Percentiles rank a stretch among this genome's conserved stretches.
phyloP scores from a whole-genome alignment of 352 stramenopile genomes.

The Globisporangium acanthophoron region DNA sequence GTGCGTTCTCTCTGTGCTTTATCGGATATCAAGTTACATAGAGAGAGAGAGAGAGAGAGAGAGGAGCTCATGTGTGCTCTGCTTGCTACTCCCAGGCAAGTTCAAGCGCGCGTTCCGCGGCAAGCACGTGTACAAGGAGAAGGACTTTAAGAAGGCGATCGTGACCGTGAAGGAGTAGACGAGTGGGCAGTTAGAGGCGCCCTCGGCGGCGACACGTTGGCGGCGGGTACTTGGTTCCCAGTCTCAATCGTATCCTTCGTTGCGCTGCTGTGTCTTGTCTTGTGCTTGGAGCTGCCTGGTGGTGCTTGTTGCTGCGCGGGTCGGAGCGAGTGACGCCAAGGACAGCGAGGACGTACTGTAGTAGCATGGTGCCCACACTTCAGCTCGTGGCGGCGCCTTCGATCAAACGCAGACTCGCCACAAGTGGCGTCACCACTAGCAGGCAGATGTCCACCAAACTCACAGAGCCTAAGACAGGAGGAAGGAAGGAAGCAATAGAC shows the following conservation, averaged over 20 bases:
- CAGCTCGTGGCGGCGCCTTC: not conserved
- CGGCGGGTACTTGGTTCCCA: too few relatives aligned
- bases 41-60: not conserved
- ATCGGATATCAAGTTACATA: too few relatives aligned
- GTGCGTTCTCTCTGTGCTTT: conserved; percentile 29
- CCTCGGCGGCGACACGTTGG: too few relatives aligned
- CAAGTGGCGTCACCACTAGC: too few relatives aligned
- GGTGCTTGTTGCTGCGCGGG: too few relatives aligned
- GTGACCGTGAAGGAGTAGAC: conserved; percentile 83
- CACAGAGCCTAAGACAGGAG: too few relatives aligned
- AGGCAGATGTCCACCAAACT: too few relatives aligned
- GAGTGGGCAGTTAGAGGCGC: not conserved
- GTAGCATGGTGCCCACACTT: too few relatives aligned
- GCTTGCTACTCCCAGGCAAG: conserved; percentile 48
- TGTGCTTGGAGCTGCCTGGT: too few relatives aligned
- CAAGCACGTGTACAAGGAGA: conserved; percentile 89
- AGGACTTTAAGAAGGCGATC: conserved; percentile 92
- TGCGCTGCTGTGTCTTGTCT: not conserved
- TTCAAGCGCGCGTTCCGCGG: conserved; percentile 86
- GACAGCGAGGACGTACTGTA: too few relatives aligned
- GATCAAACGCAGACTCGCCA: too few relatives aligned
- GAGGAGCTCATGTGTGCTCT: not conserved
- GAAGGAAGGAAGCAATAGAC: not conserved
- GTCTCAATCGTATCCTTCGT: not conserved
- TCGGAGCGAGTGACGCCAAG: too few relatives aligned